Evolutionary conservation across 768 basidiomycete species (phyloP), one percentile per base, ranked within the genome.

Genomic region (Leccinum fibrillosum): DNA sequence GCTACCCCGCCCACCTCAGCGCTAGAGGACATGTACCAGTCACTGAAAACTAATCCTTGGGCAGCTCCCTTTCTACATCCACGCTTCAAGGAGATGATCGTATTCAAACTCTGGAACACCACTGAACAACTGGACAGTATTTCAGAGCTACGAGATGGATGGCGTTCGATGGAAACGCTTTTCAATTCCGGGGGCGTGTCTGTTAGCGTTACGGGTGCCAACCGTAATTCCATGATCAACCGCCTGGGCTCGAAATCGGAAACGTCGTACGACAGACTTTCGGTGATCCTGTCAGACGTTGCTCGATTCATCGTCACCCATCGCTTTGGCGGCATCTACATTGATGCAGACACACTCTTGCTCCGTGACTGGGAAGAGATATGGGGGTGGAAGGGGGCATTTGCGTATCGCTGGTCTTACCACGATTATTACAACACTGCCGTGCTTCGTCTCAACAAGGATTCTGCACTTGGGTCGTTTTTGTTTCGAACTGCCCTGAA

Each of bases 341-440:
- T 98, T 53, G 95, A 97, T 65, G 93, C 95, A 3, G 95, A 97
- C 69, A 95, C 92, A 3, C 82, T 98, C 65, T 81, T 98, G 63
- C 78, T 97, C 15, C 85, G 94, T 23, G 94, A 97, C 69, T 96
- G 95, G 95, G 94, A 97, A 72, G 94, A 96, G 69, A 79, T 97
- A 4, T 97, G 92, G 91, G 92, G 92, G 52, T 95, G 90, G 88
- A 85, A 86, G 59, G 94, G 94, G 45, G 92, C 94, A 13, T 97
- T 96, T 69, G 94, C 94, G 1, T 97, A 97, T 72, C 82, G 94
- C 12, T 97, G 95, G 94, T 92, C 88, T n/a, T 83, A 89, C 55
- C 79, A 94, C 60, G 85, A 90, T 66, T 91, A 89, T 68, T 96
- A 96, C 75, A 96, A 96, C 77, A 97, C 94, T 6, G 94, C 94